These are phyloP conservation scores for Alternaria sp. DNA, from an alignment of 2,329 filamentous ascomycete species.

Conservation along the genomic window DNA sequence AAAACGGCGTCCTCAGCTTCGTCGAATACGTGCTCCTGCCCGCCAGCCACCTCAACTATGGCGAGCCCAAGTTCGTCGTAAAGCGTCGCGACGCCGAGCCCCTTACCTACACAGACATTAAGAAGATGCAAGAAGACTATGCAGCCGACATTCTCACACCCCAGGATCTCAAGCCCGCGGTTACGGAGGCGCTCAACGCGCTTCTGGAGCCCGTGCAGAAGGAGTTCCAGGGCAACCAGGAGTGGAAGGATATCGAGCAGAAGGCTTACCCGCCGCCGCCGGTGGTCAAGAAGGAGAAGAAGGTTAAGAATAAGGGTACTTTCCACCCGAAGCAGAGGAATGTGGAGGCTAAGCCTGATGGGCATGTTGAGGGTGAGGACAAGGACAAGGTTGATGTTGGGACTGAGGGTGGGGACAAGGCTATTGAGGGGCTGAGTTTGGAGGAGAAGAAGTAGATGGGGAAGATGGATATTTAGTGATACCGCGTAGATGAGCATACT, in stretches of 20 bases:
- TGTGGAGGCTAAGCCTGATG: constrained; percentile 55
- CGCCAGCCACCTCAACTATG: constrained; percentile 67
- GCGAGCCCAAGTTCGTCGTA: constrained; percentile 69
- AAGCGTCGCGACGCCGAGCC: constrained; percentile 73
- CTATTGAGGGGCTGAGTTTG: constrained; percentile 42
- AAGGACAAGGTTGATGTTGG: constrained; percentile 53
- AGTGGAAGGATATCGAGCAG: constrained; percentile 79
- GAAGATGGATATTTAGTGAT: not conserved
- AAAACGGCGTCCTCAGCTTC: constrained; percentile 86
- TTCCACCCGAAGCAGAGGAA: constrained; percentile 60
- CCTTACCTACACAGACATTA: constrained; percentile 78
- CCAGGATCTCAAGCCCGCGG: constrained; percentile 85
- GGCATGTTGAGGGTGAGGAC: constrained; percentile 52
- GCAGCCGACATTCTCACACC: constrained; percentile 80
- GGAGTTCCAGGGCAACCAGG: constrained; percentile 71
- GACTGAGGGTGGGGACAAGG: constrained; percentile 42
- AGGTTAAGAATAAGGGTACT: constrained; percentile 75
- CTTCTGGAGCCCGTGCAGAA: constrained; percentile 80
- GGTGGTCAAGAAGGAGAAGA: constrained; percentile 69
- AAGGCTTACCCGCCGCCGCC: constrained; percentile 82
- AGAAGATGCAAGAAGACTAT: constrained; percentile 81
- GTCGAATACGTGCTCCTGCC: constrained; percentile 88
- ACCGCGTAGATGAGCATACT: not conserved
- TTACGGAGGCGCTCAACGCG: constrained; percentile 73
- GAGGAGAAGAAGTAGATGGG: constrained; percentile 35